Evolutionary conservation across 164 flowering plant genomes (phyloP), one percentile per base, ranked within the genome.

Genomic region (Aristolochia californica): DNA sequence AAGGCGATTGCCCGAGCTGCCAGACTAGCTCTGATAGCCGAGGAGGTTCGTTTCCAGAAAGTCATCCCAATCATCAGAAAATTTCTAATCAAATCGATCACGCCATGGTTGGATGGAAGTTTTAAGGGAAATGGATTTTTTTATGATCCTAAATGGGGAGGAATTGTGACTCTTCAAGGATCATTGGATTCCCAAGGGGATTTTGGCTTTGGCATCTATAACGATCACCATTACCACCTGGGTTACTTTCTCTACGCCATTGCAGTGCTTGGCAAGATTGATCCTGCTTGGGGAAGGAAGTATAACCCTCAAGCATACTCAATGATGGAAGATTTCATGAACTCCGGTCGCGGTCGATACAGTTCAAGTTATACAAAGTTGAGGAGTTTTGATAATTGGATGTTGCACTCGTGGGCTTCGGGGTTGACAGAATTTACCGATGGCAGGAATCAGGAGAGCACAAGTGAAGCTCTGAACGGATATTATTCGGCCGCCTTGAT

Each of bases 391-490:
- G 97, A 93, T 63, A 48, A 79, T 58, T 93, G 85, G 77, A 87
- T 80, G 53, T 45, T 93, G 73, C 96, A 93, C 60, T 93, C 96
- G 16, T 93, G 97, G 98, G 96, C 91, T 27, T 80, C 81, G 20
- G 98, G 97, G 45, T 58, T 89, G 58, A 80, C 84, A 2, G 95
- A 83, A 59, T 89, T 82, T 62, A 82, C 83, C 0, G 89, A 89
- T 60, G 97, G 94, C 21, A 60, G 96, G 61, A 85, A 85, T 45
- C 97, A 86, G 55, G 89, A 88, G 74, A 91, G 91, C 73, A 85
- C 91, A 0, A 81, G 94, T 25, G 97, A 91, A 64, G 89, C 98
- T 0, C 79, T 89, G 63, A 85, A 82, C 62, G 95, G 78, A 30
- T 91, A 91, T 60, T 87, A 91, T 59, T 78, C 98, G 2, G 97